Percentiles rank a stretch among this genome's conserved stretches.
These are phyloP conservation scores for Lycium ferocissimum DNA, from an alignment of 257 asterid genomes.

Conservation along the genomic window DNA sequence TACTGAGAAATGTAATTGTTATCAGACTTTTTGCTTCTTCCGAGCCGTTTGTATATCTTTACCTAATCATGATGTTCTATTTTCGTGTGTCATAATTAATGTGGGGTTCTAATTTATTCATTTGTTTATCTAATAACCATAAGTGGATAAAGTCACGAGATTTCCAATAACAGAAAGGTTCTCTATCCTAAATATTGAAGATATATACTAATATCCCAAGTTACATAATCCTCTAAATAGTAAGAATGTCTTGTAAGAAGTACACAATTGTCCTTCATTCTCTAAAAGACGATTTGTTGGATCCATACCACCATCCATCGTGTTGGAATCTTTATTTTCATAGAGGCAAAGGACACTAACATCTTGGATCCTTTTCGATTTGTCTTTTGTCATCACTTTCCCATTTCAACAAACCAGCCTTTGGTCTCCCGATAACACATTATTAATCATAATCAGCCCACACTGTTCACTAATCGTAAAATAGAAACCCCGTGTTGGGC, in stretches of 20 bases:
- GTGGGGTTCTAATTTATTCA: background rate
- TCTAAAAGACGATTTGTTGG: background rate
- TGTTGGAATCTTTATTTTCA: background rate
- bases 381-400: background rate
- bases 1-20: background rate
- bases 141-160: background rate
- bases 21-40: background rate
- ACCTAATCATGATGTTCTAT: slow-evolving; percentile 21
- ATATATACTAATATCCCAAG: no score
- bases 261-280: background rate
- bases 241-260: background rate
- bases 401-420: background rate
- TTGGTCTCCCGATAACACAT: background rate
- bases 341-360: background rate
- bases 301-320: background rate
- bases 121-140: background rate
- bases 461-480: no score
- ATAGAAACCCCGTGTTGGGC: no score
- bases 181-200: background rate
- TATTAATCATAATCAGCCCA: no score
- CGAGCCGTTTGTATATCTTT: background rate
- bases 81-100: background rate
- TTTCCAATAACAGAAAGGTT: background rate
- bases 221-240: background rate
- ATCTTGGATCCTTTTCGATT: background rate